phyloP scores from a whole-genome alignment of 495 filamentous ascomycete genomes.

The Aspergillus incahuasiensis region DNA sequence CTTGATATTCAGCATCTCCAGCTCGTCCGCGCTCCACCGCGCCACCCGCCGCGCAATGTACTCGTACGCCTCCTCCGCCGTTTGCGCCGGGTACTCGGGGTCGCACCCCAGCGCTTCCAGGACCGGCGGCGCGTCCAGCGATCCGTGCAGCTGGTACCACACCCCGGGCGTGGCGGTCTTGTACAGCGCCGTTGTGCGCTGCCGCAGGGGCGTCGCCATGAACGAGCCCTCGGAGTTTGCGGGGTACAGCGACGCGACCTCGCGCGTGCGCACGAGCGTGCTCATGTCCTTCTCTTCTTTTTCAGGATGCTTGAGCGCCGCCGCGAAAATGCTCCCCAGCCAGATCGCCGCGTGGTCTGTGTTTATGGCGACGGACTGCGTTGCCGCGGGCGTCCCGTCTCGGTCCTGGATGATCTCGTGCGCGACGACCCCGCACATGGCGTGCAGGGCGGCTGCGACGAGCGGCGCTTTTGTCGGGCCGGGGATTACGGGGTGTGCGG shows the following conservation, averaged over 20 bases:
- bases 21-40: constrained; percentile 28
- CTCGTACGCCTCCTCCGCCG: constrained; percentile 13
- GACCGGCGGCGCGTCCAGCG: constrained; percentile 20
- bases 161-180: constrained; percentile 22
- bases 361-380: constrained; percentile 17
- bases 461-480: constrained; percentile 26
- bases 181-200: constrained; percentile 28
- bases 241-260: constrained; percentile 14
- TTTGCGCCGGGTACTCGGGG: constrained; percentile 12
- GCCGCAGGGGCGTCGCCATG: constrained; percentile 10
- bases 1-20: constrained; percentile 30
- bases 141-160: constrained; percentile 34
- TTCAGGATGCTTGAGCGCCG: constrained; percentile 14
- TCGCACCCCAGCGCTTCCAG: constrained; percentile 26
- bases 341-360: constrained; percentile 31
- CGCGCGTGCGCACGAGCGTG: constrained; percentile 6
- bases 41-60: constrained; percentile 24
- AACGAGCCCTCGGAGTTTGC: constrained; percentile 25
- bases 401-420: constrained; percentile 27
- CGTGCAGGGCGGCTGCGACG: constrained; percentile 27
- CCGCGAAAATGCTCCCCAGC: constrained; percentile 22
- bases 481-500: constrained; percentile 22
- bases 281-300: constrained; percentile 7
- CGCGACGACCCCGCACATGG: constrained; percentile 25
- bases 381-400: constrained; percentile 12